Evolutionary conservation across 1,284 basidiomycete genomes (phyloP).

Genomic region (Rhodotorula sp.): DNA sequence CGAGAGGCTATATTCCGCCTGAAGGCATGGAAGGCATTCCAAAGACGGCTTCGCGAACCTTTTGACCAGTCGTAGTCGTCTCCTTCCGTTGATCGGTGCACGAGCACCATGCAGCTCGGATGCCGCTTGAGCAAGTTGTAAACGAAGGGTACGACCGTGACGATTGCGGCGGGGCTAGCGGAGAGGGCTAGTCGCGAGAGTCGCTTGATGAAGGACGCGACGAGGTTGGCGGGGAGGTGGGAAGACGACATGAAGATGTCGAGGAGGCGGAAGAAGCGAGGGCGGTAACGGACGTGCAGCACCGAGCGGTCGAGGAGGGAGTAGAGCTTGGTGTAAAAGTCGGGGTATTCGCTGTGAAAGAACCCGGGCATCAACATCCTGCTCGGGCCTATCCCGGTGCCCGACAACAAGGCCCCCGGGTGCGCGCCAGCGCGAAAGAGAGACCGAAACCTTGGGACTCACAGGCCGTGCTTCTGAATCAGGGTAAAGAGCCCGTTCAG

Average conservation of each 20-base stretch:
- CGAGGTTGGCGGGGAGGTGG: slow-evolving; percentile 79
- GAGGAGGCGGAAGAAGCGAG: slow-evolving; percentile 89
- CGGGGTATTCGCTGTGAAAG: slow-evolving; percentile 77
- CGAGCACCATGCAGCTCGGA: slow-evolving; percentile 87
- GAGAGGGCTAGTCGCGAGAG: slow-evolving; percentile 77
- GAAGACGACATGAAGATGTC: slow-evolving; percentile 89
- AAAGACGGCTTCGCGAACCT: slow-evolving; percentile 1
- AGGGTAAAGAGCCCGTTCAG: slow-evolving; percentile 89
- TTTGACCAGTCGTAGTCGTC: slow-evolving; percentile 50
- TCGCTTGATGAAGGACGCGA: slow-evolving; percentile 93
- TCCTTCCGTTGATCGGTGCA: slow-evolving; percentile 60
- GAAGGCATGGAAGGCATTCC: too few species aligned
- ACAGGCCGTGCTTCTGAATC: slow-evolving; percentile 93
- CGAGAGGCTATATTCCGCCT: too few species aligned
- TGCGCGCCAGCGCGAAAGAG: neutral
- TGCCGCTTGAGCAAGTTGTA: slow-evolving; percentile 95
- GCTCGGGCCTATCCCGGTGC: too few species aligned
- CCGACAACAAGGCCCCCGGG: slow-evolving; percentile 6
- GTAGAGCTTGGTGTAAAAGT: slow-evolving; percentile 93
- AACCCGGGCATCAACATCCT: too few species aligned
- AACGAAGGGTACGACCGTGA: slow-evolving; percentile 87
- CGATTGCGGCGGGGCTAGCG: slow-evolving; percentile 84
- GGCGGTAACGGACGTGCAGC: slow-evolving; percentile 86
- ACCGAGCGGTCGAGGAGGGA: slow-evolving; percentile 80
- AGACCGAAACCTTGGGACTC: slow-evolving; percentile 47